Evolutionary conservation across 2,329 filamentous ascomycete genomes (phyloP).

Genomic region (Phyllosticta citribraziliensis): DNA sequence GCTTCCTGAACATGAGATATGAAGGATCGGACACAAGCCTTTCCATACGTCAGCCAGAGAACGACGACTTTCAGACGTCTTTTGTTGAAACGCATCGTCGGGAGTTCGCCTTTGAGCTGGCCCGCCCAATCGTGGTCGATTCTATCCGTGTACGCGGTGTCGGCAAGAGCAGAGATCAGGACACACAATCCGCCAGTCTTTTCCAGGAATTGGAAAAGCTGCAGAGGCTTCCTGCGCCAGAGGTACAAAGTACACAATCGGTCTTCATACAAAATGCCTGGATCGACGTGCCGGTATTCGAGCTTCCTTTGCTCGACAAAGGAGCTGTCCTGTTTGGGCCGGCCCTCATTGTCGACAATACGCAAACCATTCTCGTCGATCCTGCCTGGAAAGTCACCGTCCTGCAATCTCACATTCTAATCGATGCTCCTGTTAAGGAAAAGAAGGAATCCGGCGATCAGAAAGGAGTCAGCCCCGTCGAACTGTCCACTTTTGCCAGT

Average conservation of each 20-base stretch:
- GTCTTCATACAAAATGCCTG: constrained; percentile 17
- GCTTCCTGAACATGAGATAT: constrained; percentile 37
- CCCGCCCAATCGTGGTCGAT: constrained; percentile 23
- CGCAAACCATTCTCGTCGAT: constrained; percentile 36
- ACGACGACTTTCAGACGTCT: constrained; percentile 24
- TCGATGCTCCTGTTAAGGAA: constrained; percentile 31
- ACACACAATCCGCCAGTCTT: not conserved
- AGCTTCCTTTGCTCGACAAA: constrained; percentile 15
- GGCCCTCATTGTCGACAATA: constrained; percentile 30
- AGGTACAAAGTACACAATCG: not conserved
- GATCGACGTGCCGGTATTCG: constrained; percentile 16
- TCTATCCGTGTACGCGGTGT: constrained; percentile 1
- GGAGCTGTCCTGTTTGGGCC: constrained; percentile 20
- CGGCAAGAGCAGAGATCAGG: constrained; percentile 1
- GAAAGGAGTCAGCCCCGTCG: constrained; percentile 10
- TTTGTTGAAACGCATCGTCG: constrained; percentile 31
- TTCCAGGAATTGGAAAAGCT: not conserved
- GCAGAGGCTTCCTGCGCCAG: not conserved
- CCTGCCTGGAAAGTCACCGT: constrained; percentile 29
- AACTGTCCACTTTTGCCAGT: constrained; percentile 15
- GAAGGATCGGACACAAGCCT: constrained; percentile 35
- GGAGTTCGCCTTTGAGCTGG: constrained; percentile 35
- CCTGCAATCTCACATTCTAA: constrained; percentile 28
- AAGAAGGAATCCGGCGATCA: not conserved
- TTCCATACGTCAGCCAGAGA: constrained; percentile 28